Conservation (phyloP, 768 basidiomycete genomes). For the Cystobasidiopsis lactophilus region DNA sequence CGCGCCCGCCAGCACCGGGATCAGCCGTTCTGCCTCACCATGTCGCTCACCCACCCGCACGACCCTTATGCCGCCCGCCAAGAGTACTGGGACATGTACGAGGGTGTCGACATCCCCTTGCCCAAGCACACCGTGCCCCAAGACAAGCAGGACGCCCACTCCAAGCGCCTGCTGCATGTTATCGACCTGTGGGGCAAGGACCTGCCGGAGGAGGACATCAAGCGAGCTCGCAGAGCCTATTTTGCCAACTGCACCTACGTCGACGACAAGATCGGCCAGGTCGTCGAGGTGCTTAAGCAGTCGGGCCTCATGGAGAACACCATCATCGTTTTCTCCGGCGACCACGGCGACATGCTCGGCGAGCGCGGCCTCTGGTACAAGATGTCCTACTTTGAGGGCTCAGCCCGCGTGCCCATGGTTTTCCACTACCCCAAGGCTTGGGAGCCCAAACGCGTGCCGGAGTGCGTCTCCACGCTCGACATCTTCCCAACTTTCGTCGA, state of each 20-base stretch:
- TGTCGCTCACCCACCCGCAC: not conserved
- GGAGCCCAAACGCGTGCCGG: not conserved
- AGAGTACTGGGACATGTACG: conserved; percentile 3
- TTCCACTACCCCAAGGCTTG: not conserved
- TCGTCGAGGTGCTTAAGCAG: not conserved
- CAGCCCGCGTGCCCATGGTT: not conserved
- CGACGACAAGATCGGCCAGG: not conserved
- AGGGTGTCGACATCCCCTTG: not conserved
- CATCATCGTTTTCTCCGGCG: conserved; percentile 1
- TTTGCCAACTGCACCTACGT: not conserved
- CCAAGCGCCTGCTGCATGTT: not conserved
- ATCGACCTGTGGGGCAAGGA: not conserved
- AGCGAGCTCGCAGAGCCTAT: not conserved
- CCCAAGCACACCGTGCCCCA: not conserved
- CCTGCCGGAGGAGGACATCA: not conserved
- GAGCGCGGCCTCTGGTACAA: conserved; percentile 1
- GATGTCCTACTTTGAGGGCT: not conserved
- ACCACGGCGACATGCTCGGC: not conserved
- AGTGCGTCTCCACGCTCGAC: not conserved
- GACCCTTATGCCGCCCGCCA: not conserved
- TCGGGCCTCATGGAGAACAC: not conserved
- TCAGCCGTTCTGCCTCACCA: not conserved
- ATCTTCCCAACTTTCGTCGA: conserved; percentile 2
- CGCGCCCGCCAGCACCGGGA: not conserved
- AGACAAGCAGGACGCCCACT: not conserved